Evolutionary conservation across 768 basidiomycete species (phyloP).

Genomic region (Nidularia sp.): DNA sequence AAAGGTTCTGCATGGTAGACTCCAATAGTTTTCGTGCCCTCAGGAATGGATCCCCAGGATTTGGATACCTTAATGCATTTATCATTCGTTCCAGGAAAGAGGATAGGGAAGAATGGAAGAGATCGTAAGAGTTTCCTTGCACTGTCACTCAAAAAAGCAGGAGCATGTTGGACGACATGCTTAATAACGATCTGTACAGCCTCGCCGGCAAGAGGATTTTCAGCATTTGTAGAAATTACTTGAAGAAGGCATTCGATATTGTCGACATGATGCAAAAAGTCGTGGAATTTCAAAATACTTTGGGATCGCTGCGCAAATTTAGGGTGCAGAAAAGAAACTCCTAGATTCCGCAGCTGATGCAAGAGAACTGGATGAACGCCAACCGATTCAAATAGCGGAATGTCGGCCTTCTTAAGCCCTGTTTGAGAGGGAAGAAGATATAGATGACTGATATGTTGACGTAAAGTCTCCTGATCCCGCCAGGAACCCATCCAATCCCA

Average conservation of each 20-base stretch:
- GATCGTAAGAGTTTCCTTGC: conserved; percentile 5
- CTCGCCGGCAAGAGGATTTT: not conserved
- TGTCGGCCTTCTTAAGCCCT: not conserved
- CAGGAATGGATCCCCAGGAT: conserved; percentile 5
- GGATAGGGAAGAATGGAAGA: conserved; percentile 24
- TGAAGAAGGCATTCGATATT: not conserved
- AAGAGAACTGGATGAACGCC: not conserved
- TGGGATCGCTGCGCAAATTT: not conserved
- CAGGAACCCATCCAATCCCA: conserved; percentile 38
- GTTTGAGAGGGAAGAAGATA: conserved; percentile 27
- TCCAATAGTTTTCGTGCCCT: conserved; percentile 1
- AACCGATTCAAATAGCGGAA: not conserved
- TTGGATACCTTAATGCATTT: not conserved
- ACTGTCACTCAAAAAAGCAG: not conserved
- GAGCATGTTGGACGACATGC: not conserved
- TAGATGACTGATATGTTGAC: conserved; percentile 13
- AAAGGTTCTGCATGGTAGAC: conserved; percentile 13
- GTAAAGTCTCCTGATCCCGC: conserved; percentile 12
- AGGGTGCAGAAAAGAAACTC: not conserved
- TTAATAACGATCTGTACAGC: not conserved
- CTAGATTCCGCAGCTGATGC: not conserved
- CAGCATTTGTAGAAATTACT: not conserved
- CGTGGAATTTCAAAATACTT: not conserved
- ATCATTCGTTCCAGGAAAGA: conserved; percentile 7
- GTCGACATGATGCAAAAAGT: not conserved